phyloP scores from a whole-genome alignment of 176 grass and related monocot genomes.

The Hordeum marinum region DNA sequence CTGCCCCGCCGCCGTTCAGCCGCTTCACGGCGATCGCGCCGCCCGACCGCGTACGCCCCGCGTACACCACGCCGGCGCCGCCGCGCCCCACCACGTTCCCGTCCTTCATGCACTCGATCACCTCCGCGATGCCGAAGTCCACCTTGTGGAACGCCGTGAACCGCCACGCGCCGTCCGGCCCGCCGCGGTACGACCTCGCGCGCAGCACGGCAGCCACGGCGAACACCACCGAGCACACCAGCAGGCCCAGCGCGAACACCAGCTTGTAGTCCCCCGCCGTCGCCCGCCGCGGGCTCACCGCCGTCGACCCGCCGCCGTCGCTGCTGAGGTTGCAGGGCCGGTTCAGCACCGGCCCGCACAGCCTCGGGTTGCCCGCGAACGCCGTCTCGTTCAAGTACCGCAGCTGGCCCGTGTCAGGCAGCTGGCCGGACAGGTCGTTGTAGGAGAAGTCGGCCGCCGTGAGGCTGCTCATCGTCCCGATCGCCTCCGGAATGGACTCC shows the following conservation, averaged over 20 bases:
- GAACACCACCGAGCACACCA: conserved; percentile 74
- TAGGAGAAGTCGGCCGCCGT: conserved; percentile 85
- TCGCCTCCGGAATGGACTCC: conserved; percentile 52
- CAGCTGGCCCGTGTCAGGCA: conserved; percentile 73
- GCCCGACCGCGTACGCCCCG: conserved; percentile 22
- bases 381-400: conserved; percentile 73
- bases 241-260: conserved; percentile 69
- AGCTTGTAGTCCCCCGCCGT: conserved; percentile 52
- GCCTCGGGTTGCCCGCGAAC: conserved; percentile 66
- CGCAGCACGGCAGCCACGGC: conserved; percentile 58
- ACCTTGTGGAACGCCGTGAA: conserved; percentile 84
- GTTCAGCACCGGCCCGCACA: conserved; percentile 50
- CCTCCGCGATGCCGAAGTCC: conserved; percentile 76
- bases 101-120: conserved; percentile 96
- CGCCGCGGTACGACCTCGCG: conserved; percentile 39
- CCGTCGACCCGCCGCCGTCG: background rate
- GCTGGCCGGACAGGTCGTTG: conserved; percentile 60
- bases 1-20: conserved; percentile 22
- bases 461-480: conserved; percentile 73
- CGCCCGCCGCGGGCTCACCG: background rate
- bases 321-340: conserved; percentile 34
- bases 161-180: conserved; percentile 27
- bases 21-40: conserved; percentile 87
- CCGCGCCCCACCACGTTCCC: conserved; percentile 87
- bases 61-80: conserved; percentile 81